Evolutionary conservation across 768 basidiomycete genomes (phyloP), one percentile per base, ranked within the genome.

Genomic region (Trametes villosa): DNA sequence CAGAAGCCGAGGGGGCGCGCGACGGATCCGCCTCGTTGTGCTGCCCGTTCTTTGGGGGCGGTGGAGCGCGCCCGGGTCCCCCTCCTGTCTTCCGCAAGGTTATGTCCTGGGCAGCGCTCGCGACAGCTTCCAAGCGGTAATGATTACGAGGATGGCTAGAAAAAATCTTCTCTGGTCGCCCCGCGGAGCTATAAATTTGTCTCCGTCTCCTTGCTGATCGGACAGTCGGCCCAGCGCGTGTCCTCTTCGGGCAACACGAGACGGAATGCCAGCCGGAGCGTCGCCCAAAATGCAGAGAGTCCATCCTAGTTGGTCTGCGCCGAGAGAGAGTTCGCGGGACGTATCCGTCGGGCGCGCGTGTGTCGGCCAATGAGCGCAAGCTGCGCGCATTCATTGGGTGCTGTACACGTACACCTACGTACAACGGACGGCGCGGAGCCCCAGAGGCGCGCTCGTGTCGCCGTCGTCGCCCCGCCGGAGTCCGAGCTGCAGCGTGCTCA

Each of bases 121-220:
- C 38, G 52, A 53, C 52, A 49, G 59, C 47, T 54, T 60, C 59
- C 44, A 41, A n/a, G 52, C 45, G 46, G 52, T 48, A 36, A 56
- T 56, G n/a, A 54, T 48, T 53, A 34, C 41, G 46, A 24, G 45
- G 46, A 40, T n/a, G 33, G 33, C 22, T 12, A 30, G 45, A 29
- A 17, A 38, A 33, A 13, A 9, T 20, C 45, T 42, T 53, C 47
- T 31, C 13, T 42, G 46, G 56, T 31, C 46, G 48, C 38, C 56
- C 55, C 56, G 56, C 47, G 56, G 56, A 57, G 47, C 47, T 49
- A 22, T 33, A 24, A 22, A 31, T 8, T 33, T 36, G 12, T 49
- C 40, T 17, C 46, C 17, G 40, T 36, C 53, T 55, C 60, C 60
- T 61, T 54, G 40, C 53, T 56, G 60, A 61, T 61, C 60, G 60